phyloP scores from a whole-genome alignment of 1,284 basidiomycete genomes.

The Ustilago curta region DNA sequence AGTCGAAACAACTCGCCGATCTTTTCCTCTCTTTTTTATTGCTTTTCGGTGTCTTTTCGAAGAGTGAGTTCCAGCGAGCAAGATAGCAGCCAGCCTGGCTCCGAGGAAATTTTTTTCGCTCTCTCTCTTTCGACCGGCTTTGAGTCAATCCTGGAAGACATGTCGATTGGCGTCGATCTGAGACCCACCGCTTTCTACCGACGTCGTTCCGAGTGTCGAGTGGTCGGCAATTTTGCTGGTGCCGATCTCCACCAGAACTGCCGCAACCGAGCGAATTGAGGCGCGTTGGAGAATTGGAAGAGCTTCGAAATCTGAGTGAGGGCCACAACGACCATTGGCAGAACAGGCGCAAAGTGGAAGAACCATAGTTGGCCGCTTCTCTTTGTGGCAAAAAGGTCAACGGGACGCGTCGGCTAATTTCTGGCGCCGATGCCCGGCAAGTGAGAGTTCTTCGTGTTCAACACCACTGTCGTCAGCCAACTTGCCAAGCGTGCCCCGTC shows the following conservation, averaged over 20 bases:
- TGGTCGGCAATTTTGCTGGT: too few relatives aligned
- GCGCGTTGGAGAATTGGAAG: too few relatives aligned
- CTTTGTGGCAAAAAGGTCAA: constrained; percentile 2
- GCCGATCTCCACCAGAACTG: too few relatives aligned
- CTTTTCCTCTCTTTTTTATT: not conserved
- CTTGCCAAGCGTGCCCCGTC: not conserved
- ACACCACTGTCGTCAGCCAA: not conserved
- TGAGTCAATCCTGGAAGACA: not conserved
- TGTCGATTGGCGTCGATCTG: not conserved
- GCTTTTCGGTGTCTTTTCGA: constrained; percentile 23
- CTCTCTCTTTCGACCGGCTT: not conserved
- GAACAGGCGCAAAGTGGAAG: too few relatives aligned
- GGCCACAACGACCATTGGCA: not conserved
- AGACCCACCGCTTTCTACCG: too few relatives aligned
- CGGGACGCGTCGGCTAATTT: constrained; percentile 31
- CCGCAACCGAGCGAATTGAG: too few relatives aligned
- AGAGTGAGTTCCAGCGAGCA: not conserved
- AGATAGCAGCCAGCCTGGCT: not conserved
- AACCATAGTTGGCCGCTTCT: constrained; percentile 3
- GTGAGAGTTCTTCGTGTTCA: not conserved
- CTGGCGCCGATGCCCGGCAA: constrained; percentile 18
- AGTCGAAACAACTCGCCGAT: constrained; percentile 27
- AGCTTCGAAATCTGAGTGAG: too few relatives aligned
- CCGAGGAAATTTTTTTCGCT: too few relatives aligned
- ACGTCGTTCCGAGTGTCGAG: too few relatives aligned